phyloP scores from a whole-genome alignment of 352 stramenopile species.

The Aphanomyces astaci region DNA sequence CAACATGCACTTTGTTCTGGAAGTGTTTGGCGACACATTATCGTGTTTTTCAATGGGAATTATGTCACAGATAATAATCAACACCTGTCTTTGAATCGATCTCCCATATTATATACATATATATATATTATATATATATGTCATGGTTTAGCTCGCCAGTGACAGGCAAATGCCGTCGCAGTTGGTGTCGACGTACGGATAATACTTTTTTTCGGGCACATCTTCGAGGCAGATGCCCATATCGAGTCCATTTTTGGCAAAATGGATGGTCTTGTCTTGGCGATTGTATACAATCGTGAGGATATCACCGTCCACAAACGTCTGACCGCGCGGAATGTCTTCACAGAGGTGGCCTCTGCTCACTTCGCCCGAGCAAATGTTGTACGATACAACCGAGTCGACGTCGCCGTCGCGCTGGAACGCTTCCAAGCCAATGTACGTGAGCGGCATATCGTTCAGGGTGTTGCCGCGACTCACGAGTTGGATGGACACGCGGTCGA shows the following conservation, averaged over 20 bases:
- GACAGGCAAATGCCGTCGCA: constrained; percentile 23
- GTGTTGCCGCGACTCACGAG: constrained; percentile 15
- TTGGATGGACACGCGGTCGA: constrained; percentile 22
- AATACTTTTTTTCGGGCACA: constrained; percentile 23
- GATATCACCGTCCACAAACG: constrained; percentile 16
- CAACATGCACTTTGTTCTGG: no score
- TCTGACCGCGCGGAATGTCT: constrained; percentile 10
- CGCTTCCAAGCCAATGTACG: constrained; percentile 22
- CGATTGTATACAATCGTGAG: constrained; percentile 21
- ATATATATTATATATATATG: no score
- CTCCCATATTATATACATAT: no score
- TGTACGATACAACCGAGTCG: constrained; percentile 21
- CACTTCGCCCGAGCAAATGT: constrained; percentile 21
- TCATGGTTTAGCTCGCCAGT: constrained; percentile 10
- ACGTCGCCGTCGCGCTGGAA: constrained; percentile 22
- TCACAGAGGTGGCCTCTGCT: neutral
- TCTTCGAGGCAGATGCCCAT: constrained; percentile 21
- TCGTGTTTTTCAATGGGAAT: no score
- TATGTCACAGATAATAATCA: no score
- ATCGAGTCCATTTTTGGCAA: constrained; percentile 22
- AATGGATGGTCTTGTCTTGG: neutral
- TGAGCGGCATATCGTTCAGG: neutral
- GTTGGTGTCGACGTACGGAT: constrained; percentile 23
- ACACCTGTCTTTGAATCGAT: no score
- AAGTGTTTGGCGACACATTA: no score